A percentile compares a stretch with the other conserved stretches of the same genome.
phyloP scores from a whole-genome alignment of 345 rosid genomes.

The Dovyalis caffra region DNA sequence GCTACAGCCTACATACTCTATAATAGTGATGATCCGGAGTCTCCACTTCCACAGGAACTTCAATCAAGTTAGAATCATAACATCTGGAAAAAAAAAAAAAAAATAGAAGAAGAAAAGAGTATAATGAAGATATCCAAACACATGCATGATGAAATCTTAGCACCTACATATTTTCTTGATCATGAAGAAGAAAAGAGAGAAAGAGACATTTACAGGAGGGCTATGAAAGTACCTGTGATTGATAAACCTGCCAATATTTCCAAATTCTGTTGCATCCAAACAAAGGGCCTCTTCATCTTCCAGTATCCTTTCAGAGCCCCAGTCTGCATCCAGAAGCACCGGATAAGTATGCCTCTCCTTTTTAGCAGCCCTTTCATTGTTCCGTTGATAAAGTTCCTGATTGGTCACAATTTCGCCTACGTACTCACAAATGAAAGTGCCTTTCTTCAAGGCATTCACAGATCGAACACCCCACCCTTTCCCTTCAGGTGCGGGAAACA shows the following conservation, averaged over 20 bases:
- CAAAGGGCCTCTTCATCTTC: conserved; percentile 35
- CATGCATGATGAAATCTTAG: neutral
- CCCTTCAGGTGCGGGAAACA: conserved; percentile 14
- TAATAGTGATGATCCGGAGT: conserved; percentile 27
- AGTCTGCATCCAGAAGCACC: conserved; percentile 27
- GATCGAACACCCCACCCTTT: conserved; percentile 25
- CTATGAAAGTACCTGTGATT: conserved; percentile 25
- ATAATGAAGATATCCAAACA: neutral
- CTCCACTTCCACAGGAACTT: conserved; percentile 24
- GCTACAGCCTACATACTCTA: conserved; percentile 13
- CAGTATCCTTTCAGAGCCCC: conserved; percentile 32
- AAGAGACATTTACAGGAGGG: neutral
- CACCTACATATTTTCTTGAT: neutral
- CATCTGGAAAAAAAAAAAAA: conserved; percentile 3
- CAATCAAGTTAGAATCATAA: conserved; percentile 15
- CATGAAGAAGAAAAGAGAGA: neutral
- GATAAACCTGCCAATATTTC: conserved; percentile 30
- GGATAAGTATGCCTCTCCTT: conserved; percentile 26
- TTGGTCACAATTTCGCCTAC: conserved; percentile 21
- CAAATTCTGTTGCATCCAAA: conserved; percentile 31
- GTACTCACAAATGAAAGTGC: conserved; percentile 20
- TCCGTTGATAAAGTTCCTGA: conserved; percentile 16
- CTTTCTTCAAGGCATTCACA: conserved; percentile 13
- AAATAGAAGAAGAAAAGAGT: too few species aligned
- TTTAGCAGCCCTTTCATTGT: conserved; percentile 14